Conservation (phyloP, 2,329 filamentous ascomycete genomes). For the Fusarium cicatricum region DNA sequence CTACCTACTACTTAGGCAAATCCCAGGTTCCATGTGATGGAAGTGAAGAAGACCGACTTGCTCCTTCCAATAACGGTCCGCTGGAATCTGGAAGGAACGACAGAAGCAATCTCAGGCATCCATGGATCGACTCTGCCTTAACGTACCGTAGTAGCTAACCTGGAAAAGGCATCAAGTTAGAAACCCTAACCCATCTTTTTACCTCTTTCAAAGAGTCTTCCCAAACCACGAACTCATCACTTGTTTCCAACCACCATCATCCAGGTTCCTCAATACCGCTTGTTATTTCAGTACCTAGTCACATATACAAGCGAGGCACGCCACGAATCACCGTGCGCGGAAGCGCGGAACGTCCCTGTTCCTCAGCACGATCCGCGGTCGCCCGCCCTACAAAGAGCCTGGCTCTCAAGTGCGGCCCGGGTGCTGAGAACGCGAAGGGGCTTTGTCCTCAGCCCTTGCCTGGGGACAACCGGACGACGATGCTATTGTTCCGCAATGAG, state of each 20-base stretch:
- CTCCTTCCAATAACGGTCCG: constrained; percentile 1
- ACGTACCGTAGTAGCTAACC: too few species aligned
- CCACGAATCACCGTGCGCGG: constrained; percentile 18
- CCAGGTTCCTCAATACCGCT: background rate
- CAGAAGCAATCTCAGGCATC: constrained; percentile 1
- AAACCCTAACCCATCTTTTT: too few species aligned
- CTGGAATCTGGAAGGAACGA: background rate
- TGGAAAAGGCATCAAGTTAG: background rate
- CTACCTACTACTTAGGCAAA: too few species aligned
- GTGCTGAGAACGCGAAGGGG: constrained; percentile 7
- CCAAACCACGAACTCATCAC: background rate
- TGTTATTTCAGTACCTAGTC: background rate
- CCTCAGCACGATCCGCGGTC: constrained; percentile 14
- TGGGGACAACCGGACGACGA: background rate
- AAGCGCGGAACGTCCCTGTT: constrained; percentile 27
- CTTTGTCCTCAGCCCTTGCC: constrained; percentile 5
- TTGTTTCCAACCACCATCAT: background rate
- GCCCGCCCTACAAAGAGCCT: constrained; percentile 11
- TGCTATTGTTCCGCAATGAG: background rate
- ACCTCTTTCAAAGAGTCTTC: too few species aligned
- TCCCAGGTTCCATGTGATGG: too few species aligned
- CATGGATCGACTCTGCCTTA: too few species aligned
- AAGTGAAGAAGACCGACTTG: background rate
- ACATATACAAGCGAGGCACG: constrained; percentile 15
- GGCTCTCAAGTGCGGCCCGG: constrained; percentile 11